Conservation (phyloP, 345 rosid genomes). For the Corchorus capsularis region DNA sequence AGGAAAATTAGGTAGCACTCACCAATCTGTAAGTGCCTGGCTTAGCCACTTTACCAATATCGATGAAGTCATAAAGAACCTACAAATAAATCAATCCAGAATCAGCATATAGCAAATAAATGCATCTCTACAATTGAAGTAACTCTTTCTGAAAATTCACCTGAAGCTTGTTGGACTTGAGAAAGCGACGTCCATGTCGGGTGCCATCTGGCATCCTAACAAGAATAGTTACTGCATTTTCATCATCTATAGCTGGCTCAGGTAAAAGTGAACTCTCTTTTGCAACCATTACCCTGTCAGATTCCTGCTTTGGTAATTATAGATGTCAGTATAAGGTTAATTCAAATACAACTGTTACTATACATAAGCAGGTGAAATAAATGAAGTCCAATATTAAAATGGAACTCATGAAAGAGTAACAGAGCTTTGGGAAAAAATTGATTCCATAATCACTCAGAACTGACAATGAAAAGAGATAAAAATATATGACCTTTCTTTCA, state of each 20-base stretch:
- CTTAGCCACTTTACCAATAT: constrained; percentile 55
- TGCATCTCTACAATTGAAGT: neutral
- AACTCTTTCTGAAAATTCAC: constrained; percentile 36
- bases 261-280: constrained; percentile 48
- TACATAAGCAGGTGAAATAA: neutral
- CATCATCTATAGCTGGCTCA: constrained; percentile 67
- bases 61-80: constrained; percentile 78
- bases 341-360: neutral
- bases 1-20: constrained; percentile 30
- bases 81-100: constrained; percentile 29
- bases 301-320: constrained; percentile 40
- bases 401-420: neutral
- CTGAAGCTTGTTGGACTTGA: constrained; percentile 78
- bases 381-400: neutral
- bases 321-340: neutral
- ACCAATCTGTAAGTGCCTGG: constrained; percentile 77
- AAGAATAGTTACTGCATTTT: constrained; percentile 62
- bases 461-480: neutral
- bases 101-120: constrained; percentile 27
- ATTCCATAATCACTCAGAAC: neutral
- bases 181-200: constrained; percentile 80
- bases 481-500: constrained; percentile 32
- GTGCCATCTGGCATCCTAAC: constrained; percentile 82
- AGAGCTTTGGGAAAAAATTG: neutral
- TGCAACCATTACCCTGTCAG: constrained; percentile 35